These are phyloP conservation scores for Solanum hybrid DNA, from an alignment of 305 asterid genomes.

Conservation along the genomic window DNA sequence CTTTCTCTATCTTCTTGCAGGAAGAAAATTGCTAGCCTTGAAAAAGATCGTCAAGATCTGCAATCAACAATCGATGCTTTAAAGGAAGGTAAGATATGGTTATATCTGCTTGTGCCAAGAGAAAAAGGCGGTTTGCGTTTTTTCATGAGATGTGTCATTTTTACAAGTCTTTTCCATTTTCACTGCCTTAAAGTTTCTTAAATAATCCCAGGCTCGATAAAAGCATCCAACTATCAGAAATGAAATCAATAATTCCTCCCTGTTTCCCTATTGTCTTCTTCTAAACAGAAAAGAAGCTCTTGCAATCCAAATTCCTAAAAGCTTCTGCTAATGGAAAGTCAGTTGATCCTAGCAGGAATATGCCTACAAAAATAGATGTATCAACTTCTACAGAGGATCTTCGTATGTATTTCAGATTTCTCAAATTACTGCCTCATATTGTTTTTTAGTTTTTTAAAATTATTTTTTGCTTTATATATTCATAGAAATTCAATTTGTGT, in stretches of 20 bases:
- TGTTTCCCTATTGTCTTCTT: constrained; percentile 12
- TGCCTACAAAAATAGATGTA: constrained; percentile 40
- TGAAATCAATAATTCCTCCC: background rate
- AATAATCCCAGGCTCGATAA: background rate
- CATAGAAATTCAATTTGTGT: constrained; percentile 15
- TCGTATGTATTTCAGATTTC: constrained; percentile 35
- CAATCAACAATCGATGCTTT: constrained; percentile 79
- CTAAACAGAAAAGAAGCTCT: constrained; percentile 73
- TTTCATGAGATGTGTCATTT: background rate
- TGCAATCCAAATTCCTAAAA: constrained; percentile 72
- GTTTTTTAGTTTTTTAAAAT: background rate
- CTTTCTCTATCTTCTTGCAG: constrained; percentile 33
- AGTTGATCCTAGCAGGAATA: constrained; percentile 34
- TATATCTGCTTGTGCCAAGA: background rate
- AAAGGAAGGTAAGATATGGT: constrained; percentile 59
- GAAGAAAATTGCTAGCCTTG: constrained; percentile 65
- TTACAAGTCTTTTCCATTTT: background rate
- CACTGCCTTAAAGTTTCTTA: background rate
- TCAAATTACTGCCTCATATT: background rate
- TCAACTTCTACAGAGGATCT: constrained; percentile 93
- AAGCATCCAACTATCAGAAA: background rate
- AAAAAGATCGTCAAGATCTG: constrained; percentile 88
- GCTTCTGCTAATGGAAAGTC: constrained; percentile 65
- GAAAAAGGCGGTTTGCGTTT: background rate
- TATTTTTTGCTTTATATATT: background rate